phyloP scores from a whole-genome alignment of 306 rosid genomes.

The Sesbania bispinosa region DNA sequence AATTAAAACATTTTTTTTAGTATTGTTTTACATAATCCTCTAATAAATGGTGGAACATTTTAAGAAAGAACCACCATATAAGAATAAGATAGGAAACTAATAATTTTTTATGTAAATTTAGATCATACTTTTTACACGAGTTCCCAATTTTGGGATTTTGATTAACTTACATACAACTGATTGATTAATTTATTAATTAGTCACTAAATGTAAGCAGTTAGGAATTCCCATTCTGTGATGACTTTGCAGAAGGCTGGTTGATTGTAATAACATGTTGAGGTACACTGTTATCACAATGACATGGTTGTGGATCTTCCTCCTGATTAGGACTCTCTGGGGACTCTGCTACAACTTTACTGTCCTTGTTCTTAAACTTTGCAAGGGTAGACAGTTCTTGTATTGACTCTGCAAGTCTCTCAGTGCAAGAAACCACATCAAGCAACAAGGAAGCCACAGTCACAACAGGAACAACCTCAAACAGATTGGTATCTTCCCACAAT shows the following conservation, averaged over 20 bases:
- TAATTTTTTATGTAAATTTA: too few species aligned
- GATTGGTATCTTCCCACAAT: constrained; percentile 15
- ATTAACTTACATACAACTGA: too few species aligned
- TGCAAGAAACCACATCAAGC: constrained; percentile 36
- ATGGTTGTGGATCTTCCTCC: not conserved
- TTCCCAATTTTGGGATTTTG: too few species aligned
- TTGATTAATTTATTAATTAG: too few species aligned
- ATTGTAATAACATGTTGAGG: constrained; percentile 21
- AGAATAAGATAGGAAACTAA: too few species aligned
- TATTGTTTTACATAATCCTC: too few species aligned
- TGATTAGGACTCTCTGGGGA: not conserved
- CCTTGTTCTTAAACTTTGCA: constrained; percentile 20
- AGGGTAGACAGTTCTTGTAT: constrained; percentile 22
- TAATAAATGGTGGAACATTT: too few species aligned
- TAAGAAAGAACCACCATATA: too few species aligned
- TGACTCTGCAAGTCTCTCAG: constrained; percentile 32
- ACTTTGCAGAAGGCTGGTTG: constrained; percentile 4
- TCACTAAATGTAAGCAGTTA: too few species aligned
- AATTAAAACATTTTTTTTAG: too few species aligned
- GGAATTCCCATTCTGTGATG: not conserved
- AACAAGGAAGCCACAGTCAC: constrained; percentile 27
- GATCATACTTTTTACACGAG: too few species aligned
- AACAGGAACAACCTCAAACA: constrained; percentile 29
- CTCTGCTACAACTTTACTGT: not conserved
- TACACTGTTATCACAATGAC: not conserved